Base-by-base conservation (phyloP, 768 basidiomycete genomes). In the Hericium coralloides region DNA sequence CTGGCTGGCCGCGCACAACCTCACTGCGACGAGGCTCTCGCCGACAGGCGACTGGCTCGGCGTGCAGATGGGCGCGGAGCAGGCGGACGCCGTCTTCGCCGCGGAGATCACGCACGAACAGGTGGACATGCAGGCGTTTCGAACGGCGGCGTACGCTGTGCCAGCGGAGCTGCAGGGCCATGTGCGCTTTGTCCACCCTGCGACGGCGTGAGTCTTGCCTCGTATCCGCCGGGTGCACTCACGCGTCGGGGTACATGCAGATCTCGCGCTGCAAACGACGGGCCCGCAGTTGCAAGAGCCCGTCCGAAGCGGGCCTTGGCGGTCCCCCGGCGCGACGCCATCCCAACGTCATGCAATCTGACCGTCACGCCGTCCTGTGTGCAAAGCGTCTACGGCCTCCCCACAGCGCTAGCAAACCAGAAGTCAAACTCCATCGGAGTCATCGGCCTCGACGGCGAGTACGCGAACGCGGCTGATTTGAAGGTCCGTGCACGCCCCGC, bases 41-140 rank as follows among this genome's bases (percentile, higher is more conserved):
- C 60, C 60, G 12, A 50, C 59, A 9, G 59, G 62, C 1, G 64
- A 62, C 55, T 74, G 73, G 73, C 55, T 76, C 12, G 20, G 39
- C 6, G 18, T 63, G 47, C 38, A 48, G 4, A 38, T 63, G n/a
- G 39, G 57, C 17, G 58, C 61, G 20, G 36, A 49, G 22, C 49
- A 58, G 26, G 64, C 61, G 8, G 58, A 64, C 37, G 41, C 23
- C 3, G 50, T 64, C 12, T 57, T 65, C 31, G 50, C 56, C 50
- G 55, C 63, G 2, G 48, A 65, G 7, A 64, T 64, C 55, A 55
- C 31, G 31, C 57, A 63, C 36, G 17, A 49, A 12, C 37, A 10
- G 10, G 57, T 52, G 23, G 59, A 57, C 14, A 48, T 38, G 47
- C 20, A 43, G 25, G 20, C 53, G 10, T 52, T 64, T 25, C 59